phyloP scores from a whole-genome alignment of 73 alveolate species.

The Symbiodinium pilosum region DNA sequence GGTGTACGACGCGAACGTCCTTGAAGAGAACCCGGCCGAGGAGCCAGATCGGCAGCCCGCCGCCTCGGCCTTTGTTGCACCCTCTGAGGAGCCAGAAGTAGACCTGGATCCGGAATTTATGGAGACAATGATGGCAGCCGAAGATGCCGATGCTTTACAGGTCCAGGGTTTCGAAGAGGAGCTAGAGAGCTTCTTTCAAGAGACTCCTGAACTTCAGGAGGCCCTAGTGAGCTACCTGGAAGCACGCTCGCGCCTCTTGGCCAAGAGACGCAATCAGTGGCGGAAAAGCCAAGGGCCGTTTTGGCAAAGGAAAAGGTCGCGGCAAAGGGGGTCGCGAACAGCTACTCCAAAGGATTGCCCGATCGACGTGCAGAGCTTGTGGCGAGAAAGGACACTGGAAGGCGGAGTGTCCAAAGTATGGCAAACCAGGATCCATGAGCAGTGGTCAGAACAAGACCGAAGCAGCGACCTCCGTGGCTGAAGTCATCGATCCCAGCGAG shows the following conservation, averaged over 20 bases:
- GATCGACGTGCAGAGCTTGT: not conserved
- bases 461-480: not conserved
- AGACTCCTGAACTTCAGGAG: not conserved
- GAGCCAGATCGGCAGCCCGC: not conserved
- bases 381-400: not conserved
- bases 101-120: not conserved
- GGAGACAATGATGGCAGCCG: not conserved
- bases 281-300: not conserved
- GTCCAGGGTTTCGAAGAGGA: conserved; percentile 11
- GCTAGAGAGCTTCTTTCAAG: conserved; percentile 14
- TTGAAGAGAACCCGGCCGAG: not conserved
- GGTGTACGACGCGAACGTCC: conserved; percentile 10
- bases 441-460: no score
- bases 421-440: no score
- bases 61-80: not conserved
- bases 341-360: not conserved
- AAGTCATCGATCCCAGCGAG: not conserved
- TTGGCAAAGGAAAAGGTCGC: not conserved
- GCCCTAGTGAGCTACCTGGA: not conserved
- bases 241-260: not conserved
- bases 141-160: not conserved
- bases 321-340: not conserved
- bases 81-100: not conserved
- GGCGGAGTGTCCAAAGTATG: not conserved
- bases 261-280: not conserved